phyloP scores from a whole-genome alignment of 176 grass and related monocot species.

The Paspalum vaginatum region DNA sequence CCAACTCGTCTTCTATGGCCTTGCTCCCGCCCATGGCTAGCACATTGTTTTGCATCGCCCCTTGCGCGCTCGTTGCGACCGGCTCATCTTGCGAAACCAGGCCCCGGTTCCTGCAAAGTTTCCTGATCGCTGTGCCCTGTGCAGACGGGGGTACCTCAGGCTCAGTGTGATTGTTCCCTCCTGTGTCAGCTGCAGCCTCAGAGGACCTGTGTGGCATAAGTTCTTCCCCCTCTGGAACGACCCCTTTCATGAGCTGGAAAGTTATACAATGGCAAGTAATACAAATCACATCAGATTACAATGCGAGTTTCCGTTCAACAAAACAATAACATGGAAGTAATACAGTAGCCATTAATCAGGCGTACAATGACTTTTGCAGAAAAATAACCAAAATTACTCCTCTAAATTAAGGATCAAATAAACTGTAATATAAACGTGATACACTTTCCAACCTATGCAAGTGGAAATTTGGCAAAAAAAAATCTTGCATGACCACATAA shows the following conservation, averaged over 20 bases:
- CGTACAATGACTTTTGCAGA: neutral
- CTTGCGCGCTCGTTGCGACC: neutral
- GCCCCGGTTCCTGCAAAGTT: conserved; percentile 63
- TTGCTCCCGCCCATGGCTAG: neutral
- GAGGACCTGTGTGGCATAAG: conserved; percentile 6
- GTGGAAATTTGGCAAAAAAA: too few species aligned
- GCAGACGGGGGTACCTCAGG: neutral
- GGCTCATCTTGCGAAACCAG: conserved; percentile 53
- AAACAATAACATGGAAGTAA: neutral
- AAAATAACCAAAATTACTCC: neutral
- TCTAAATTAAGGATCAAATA: neutral
- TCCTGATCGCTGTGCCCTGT: conserved; percentile 55
- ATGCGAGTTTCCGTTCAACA: neutral
- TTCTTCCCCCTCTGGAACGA: conserved; percentile 48
- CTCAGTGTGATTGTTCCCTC: neutral
- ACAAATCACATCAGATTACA: neutral
- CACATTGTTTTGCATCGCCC: neutral
- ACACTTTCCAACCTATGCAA: neutral
- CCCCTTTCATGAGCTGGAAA: conserved; percentile 65
- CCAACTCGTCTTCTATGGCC: neutral
- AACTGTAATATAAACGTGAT: neutral
- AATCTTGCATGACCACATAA: neutral
- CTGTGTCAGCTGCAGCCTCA: neutral
- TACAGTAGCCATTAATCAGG: neutral
- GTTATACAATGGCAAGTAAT: neutral